Evolutionary conservation across 768 basidiomycete species (phyloP).

Genomic region (Leucocoprinus birnbaumii): DNA sequence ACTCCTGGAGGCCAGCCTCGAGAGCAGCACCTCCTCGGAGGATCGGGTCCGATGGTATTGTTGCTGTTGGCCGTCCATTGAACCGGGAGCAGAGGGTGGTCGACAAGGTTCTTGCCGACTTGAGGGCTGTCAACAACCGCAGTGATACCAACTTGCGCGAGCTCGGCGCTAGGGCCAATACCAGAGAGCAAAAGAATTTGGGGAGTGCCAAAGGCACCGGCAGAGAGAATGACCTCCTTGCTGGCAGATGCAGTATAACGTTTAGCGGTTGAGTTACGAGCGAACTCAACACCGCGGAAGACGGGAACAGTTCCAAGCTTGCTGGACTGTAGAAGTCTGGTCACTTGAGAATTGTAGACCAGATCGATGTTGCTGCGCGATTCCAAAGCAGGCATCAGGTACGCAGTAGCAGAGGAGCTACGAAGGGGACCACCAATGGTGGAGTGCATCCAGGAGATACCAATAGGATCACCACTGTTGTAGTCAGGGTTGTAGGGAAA

Average conservation of each 20-base stretch:
- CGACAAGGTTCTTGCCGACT: conserved; percentile 48
- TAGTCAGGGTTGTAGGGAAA: conserved; percentile 34
- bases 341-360: conserved; percentile 26
- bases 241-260: conserved; percentile 10
- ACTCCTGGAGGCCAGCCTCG: conserved; percentile 20
- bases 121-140: conserved; percentile 33
- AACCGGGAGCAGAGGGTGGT: conserved; percentile 28
- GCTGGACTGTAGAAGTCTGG: conserved; percentile 20
- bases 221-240: conserved; percentile 18
- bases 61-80: conserved; percentile 23
- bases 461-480: conserved; percentile 28
- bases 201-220: conserved; percentile 18
- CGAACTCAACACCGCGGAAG: conserved; percentile 21
- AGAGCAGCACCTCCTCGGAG: conserved; percentile 18
- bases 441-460: conserved; percentile 32
- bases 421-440: conserved; percentile 28
- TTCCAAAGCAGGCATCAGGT: conserved; percentile 23
- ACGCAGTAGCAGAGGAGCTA: conserved; percentile 35
- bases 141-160: conserved; percentile 34
- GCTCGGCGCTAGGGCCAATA: conserved; percentile 35
- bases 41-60: conserved; percentile 22
- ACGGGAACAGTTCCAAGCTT: neutral
- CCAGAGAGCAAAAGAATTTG: conserved; percentile 34
- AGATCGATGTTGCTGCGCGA: conserved; percentile 32
- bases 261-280: conserved; percentile 8